Evolutionary conservation across 495 filamentous ascomycete species (phyloP), one percentile per base, ranked within the genome.

Genomic region (Xylaria acuta): DNA sequence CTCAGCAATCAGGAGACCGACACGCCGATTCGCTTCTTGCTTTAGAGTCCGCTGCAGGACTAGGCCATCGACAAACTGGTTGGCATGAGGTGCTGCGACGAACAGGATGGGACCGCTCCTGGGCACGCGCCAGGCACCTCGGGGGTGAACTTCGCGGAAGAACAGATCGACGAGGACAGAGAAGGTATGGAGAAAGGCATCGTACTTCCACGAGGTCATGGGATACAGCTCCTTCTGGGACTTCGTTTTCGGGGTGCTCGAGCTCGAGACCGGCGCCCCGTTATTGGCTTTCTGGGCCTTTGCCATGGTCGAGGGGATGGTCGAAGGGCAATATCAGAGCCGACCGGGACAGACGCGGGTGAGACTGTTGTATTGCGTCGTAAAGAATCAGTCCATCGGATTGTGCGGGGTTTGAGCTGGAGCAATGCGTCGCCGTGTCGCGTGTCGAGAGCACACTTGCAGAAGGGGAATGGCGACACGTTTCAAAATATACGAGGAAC

Each of bases 61-160:
- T 41, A 99, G 87, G 45, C 94, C 95, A 76, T 99, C 96, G 75
- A 98, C 94, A 75, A 99, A 99, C 90, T 99, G 96, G 80, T 99
- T 99, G 59, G 96, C 97, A 87, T 99, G 96, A 72, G 96, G 96
- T 25, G 97, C 96, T n/a, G 94, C 95, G 72, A 99, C 96, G 77
- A 99, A 95, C 51, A 99, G 94, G 67, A 99, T 88, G 0, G 96
- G 95, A 2, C 94, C 96, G 73, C 88, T 87, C 71, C 90, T 87
- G 45, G 96, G 96, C 30, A 99, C 92, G 80, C 93, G 93, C 93
- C 96, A 99, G 60, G 93, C 91, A 69, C 94, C 93, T 58, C 96
- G 92, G 9, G 96, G 95, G 78, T 98, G 95, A 3, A 99, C 93
- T 83, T 99, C 96, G 75, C 96, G 90, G 86, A 99, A 99, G 89